Base-by-base conservation (phyloP, 2,329 filamentous ascomycete genomes). In the Paraphaeosphaeria minitans region DNA sequence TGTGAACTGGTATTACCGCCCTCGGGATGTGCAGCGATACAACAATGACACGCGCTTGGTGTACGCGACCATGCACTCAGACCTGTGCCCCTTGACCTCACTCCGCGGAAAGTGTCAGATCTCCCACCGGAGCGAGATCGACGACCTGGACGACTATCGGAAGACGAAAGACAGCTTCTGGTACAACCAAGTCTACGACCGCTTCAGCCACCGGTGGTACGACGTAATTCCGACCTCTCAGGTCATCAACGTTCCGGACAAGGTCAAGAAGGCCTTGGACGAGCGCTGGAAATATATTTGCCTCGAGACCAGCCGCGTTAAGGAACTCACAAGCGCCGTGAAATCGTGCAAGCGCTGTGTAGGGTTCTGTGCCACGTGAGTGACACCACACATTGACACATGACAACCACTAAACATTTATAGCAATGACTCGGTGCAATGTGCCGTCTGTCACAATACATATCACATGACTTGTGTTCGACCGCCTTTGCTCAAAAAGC, bases 381-480 rank as follows among this genome's bases (percentile, higher is more conserved):
- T 83, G 52, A 49, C 43, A 8, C 31, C 31, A 29, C 16, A 24
- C 22, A 13, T 50, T n/a, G 48, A 55, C 48, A 57, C 39, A 3
- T 19, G 19, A 2, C 27, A 39, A n/a, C n/a, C 22, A 53, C 66
- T 70, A 63, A 70, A 29, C 35, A 24, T 21, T 24, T 62, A 57
- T 72, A 96, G 92, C 71, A 90, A 91, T 75, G 92, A 98, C 79
- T 98, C 95, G 41, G 95, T 98, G 24, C 94, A 98, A 76, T 99
- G 95, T 77, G 95, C 94, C 46, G 93, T 97, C 56, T 99, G 95
- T 78, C 87, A 89, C 73, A 89, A 93, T 76, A 98, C 94, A 14
- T 99, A 97, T 79, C 95, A 99, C 81, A 98, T 99, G 94, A 92
- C 93, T 71, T 99, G 95, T 77, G 95, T 99, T 57, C 89, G 90